A percentile compares a stretch with the other conserved stretches of the same genome.
Conservation (phyloP, 164 flowering plant species). For the Macadamia tetraphylla region DNA sequence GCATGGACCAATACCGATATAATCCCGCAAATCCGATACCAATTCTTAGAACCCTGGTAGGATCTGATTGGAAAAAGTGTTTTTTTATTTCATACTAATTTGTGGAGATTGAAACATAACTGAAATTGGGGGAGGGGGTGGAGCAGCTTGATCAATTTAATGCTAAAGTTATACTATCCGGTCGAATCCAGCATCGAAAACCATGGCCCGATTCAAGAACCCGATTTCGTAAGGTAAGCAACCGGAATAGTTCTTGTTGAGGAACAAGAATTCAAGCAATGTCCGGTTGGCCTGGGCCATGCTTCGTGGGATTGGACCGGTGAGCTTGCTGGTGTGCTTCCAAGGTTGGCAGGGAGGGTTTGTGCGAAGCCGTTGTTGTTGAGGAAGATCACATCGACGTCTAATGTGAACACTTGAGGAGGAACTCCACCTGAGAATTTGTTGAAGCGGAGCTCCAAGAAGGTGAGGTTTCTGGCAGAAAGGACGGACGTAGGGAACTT, state of each 20-base stretch:
- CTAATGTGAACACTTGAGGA: slow-evolving; percentile 22
- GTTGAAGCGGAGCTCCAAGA: slow-evolving; percentile 52
- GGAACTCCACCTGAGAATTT: slow-evolving; percentile 29
- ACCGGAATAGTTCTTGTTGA: slow-evolving; percentile 33
- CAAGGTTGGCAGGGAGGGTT: slow-evolving; percentile 28
- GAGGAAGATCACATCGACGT: slow-evolving; percentile 31
- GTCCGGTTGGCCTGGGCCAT: slow-evolving; percentile 20
- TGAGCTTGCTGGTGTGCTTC: slow-evolving; percentile 28
- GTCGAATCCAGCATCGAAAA: slow-evolving; percentile 38
- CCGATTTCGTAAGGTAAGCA: slow-evolving; percentile 50
- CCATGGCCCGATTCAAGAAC: slow-evolving; percentile 12
- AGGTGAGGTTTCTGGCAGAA: slow-evolving; percentile 17
- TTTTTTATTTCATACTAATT: no score
- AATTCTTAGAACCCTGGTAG: no score
- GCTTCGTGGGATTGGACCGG: slow-evolving; percentile 36
- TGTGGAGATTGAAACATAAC: no score
- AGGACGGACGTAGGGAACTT: slow-evolving; percentile 35
- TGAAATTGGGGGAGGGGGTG: no score
- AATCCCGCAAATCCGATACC: no score
- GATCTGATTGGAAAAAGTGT: no score
- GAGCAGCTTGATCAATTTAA: no score
- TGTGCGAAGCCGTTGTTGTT: slow-evolving; percentile 36
- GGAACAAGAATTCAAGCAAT: slow-evolving; percentile 34
- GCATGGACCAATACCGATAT: no score
- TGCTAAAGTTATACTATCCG: no score